phyloP scores from a whole-genome alignment of 129 eudicot species.

The Tagetes patula region DNA sequence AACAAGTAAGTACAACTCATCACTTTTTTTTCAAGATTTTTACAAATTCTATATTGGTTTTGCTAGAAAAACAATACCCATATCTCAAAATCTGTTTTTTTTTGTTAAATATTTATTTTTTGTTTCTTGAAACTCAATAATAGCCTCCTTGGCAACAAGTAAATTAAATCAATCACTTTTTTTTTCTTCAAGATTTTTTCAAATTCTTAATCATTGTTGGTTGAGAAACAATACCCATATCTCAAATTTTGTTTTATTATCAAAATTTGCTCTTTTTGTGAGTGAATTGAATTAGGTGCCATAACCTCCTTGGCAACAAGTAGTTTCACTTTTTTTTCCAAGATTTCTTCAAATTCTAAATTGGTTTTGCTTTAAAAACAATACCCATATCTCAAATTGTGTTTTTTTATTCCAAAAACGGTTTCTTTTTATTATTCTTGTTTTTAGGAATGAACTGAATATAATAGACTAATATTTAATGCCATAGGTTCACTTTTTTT shows the following conservation, averaged over 20 bases:
- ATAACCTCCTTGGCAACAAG: conserved; percentile 95
- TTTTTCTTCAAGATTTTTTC: too few relatives aligned
- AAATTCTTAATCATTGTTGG: too few relatives aligned
- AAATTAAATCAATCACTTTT: too few relatives aligned
- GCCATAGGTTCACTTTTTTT: too few relatives aligned
- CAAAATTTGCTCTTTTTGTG: too few relatives aligned
- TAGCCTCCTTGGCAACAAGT: too few relatives aligned
- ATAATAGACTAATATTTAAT: too few relatives aligned
- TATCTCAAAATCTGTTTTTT: background rate
- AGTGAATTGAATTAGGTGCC: background rate
- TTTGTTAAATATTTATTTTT: background rate
- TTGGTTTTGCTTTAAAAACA: background rate
- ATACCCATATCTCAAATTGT: conserved; percentile 8
- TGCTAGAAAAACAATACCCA: conserved; percentile 1
- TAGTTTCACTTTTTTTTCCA: conserved; percentile 21
- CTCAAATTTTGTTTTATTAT: too few relatives aligned
- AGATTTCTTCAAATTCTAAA: background rate
- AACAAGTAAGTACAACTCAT: conserved; percentile 63
- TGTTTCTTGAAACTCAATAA: too few relatives aligned
- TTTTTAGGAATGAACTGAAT: background rate
- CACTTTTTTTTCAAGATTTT: background rate
- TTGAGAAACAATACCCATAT: too few relatives aligned
- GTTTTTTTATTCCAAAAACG: background rate
- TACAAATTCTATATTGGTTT: background rate
- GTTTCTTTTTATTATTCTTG: background rate